Evolutionary conservation across 1,139 yeast genomes (phyloP).

Genomic region (Taphrina wiesneri): DNA sequence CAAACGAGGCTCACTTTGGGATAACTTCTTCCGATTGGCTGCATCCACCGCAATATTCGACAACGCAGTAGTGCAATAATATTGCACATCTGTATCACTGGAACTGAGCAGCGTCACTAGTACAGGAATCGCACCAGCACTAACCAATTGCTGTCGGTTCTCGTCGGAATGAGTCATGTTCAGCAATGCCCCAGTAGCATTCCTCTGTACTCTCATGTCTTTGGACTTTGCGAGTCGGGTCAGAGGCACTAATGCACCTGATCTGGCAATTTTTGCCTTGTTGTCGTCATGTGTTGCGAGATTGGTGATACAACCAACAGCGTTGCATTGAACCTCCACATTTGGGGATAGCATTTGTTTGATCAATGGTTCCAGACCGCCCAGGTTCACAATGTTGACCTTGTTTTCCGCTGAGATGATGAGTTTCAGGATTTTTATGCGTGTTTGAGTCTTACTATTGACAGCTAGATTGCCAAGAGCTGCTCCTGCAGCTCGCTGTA

Average conservation of each 20-base stretch:
- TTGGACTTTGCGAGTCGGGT: conserved; percentile 91
- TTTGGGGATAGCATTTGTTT: conserved; percentile 97
- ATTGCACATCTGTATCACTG: conserved; percentile 94
- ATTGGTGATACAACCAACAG: conserved; percentile 97
- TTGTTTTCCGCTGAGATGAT: conserved; percentile 65
- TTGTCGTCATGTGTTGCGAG: conserved; percentile 98
- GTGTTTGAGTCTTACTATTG: conserved; percentile 50
- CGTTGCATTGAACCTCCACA: conserved; percentile 97
- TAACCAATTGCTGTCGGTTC: conserved; percentile 92
- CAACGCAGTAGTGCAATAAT: conserved; percentile 95
- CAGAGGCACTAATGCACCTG: conserved; percentile 94
- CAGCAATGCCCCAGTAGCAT: conserved; percentile 95
- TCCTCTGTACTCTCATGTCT: conserved; percentile 94
- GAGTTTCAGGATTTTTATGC: not conserved
- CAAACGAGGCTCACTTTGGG: conserved; percentile 91
- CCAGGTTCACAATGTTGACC: conserved; percentile 92
- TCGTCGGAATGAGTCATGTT: conserved; percentile 98
- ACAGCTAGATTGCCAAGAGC: conserved; percentile 97
- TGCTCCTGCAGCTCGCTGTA: conserved; percentile 98
- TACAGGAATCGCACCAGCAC: conserved; percentile 98
- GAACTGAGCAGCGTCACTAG: conserved; percentile 84
- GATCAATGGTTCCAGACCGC: conserved; percentile 92
- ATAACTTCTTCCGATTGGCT: conserved; percentile 77
- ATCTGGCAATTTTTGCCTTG: conserved; percentile 89
- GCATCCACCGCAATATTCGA: conserved; percentile 97